Evolutionary conservation across 495 filamentous ascomycete species (phyloP).

Genomic region (Margaritispora aquatica): DNA sequence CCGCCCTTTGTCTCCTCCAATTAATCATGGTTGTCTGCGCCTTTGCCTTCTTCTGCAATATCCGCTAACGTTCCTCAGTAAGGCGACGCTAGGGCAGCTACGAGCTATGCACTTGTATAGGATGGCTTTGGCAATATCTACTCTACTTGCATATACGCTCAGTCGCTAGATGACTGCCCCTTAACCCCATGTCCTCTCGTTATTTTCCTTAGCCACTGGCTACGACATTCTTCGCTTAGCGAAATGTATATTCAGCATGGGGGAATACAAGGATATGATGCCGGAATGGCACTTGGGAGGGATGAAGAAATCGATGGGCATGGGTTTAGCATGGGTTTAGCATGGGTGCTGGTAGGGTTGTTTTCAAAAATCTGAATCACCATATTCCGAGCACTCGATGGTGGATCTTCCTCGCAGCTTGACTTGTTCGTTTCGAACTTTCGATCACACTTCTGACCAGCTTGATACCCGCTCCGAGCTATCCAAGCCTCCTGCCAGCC

Average conservation of each 20-base stretch:
- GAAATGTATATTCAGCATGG: background rate
- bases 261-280: background rate
- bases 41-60: too few species aligned
- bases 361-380: constrained; percentile 14
- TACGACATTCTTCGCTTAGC: background rate
- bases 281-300: background rate
- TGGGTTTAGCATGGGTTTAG: background rate
- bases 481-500: background rate
- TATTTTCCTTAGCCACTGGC: background rate
- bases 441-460: constrained; percentile 7
- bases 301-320: background rate
- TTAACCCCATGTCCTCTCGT: too few species aligned
- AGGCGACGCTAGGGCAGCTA: too few species aligned
- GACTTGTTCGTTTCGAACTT: constrained; percentile 15
- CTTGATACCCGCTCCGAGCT: constrained; percentile 8
- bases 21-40: too few species aligned
- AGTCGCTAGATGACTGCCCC: too few species aligned
- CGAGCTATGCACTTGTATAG: too few species aligned
- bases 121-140: too few species aligned
- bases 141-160: too few species aligned
- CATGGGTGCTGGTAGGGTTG: constrained; percentile 6
- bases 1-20: too few species aligned
- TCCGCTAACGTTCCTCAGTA: too few species aligned
- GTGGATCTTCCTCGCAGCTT: constrained; percentile 25
- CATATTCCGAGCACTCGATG: constrained; percentile 19